Base-by-base conservation (phyloP, 2,329 filamentous ascomycete genomes). In the Orbilia quercus region DNA sequence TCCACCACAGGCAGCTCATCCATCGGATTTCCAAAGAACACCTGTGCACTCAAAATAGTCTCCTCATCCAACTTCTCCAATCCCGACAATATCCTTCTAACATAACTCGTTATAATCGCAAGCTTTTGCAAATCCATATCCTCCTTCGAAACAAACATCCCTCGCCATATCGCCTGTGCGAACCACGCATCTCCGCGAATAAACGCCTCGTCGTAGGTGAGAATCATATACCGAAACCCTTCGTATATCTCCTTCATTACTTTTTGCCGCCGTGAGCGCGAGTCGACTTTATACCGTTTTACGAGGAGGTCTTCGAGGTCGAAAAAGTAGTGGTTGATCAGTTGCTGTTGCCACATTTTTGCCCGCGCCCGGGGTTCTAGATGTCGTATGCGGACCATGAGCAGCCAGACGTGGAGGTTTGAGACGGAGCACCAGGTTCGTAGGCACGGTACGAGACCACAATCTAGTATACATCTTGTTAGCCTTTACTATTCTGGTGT, bases 341-440 rank as follows among this genome's bases (percentile, higher is more conserved):
- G 85, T 82, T 96, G 91, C 79, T 92, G 90, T 81, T 96, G 91
- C 88, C 92, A 78, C n/a, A 75, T 63, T 60, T 75, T 74, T 6
- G 75, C 75, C 14, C 67, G 70, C 5, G 66, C 65, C 0, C 62
- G 67, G 3, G 76, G 72, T 25, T 44, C 42, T 23, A 78, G 75
- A 4, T 76, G 57, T 16, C 77, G 72, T 58, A 78, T 73, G 20
- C 77, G 73, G 34, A 91, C 90, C 63, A 91, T 90, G 71, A 98
- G 82, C 69, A 97, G 86, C 84, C 96, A 98, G 86, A 99, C 90
- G 84, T 99, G 94, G 69, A 99, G 86, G 85, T 96, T 96, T 36
- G 93, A 95, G 47, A 98, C 89, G 81, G 98, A 93, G 18, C 92
- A 91, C 95, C 95, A 99, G 65, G 91, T 94, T 79, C 89, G 93